Percentiles rank a stretch among this genome's conserved stretches.
phyloP scores from a whole-genome alignment of 208 protist species.

The Acanthamoeba castellanii region DNA sequence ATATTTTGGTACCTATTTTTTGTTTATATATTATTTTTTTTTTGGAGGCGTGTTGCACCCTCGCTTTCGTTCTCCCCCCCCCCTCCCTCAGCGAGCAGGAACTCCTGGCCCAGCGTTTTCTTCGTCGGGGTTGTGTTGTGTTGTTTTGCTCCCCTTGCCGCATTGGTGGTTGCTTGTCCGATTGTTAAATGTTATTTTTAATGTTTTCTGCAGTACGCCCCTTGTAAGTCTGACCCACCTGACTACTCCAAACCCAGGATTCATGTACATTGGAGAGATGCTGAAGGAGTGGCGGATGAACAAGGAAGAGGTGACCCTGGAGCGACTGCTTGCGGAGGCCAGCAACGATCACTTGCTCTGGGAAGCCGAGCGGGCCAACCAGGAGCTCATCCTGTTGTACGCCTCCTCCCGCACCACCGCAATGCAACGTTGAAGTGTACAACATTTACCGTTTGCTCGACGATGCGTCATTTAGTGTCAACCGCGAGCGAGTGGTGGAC shows the following conservation, averaged over 20 bases:
- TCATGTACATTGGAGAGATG: constrained; percentile 59
- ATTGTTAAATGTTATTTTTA: no score
- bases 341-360: constrained; percentile 34
- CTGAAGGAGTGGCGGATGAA: constrained; percentile 26
- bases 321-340: constrained; percentile 29
- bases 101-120: no score
- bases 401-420: not conserved
- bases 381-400: constrained; percentile 42
- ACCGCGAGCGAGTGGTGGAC: not conserved
- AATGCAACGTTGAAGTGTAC: not conserved
- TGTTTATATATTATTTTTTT: not conserved
- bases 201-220: no score
- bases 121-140: no score
- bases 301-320: not conserved
- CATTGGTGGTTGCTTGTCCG: no score
- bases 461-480: not conserved
- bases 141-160: no score
- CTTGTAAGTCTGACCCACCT: no score
- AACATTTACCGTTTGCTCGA: not conserved
- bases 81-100: not conserved
- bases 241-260: not conserved
- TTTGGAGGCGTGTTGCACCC: not conserved
- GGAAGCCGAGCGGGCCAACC: constrained; percentile 48
- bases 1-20: constrained; percentile 28
- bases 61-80: not conserved